These are phyloP conservation scores for Pisolithus marmoratus DNA, from an alignment of 768 basidiomycete genomes.

Conservation along the genomic window DNA sequence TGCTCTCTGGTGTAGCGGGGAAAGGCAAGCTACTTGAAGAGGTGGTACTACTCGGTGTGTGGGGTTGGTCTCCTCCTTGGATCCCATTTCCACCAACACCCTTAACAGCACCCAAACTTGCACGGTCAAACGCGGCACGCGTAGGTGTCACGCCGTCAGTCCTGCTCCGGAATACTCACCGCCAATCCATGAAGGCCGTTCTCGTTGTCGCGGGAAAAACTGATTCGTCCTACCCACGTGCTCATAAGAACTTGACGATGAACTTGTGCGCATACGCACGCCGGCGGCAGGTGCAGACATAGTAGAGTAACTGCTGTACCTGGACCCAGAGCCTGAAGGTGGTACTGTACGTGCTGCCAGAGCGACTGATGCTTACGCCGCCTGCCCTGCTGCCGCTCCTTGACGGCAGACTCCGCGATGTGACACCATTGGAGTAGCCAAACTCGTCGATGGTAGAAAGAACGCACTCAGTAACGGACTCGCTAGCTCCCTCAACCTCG, in stretches of 20 bases:
- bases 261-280: not conserved
- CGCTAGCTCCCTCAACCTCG: slow-evolving; percentile 9
- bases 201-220: not conserved
- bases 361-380: not conserved
- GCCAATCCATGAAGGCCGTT: slow-evolving; percentile 13
- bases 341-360: not conserved
- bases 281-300: slow-evolving; percentile 1
- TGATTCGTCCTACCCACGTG: slow-evolving; percentile 10
- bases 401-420: not conserved
- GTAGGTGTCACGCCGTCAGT: slow-evolving; percentile 27
- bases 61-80: slow-evolving; percentile 12
- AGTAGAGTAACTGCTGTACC: not conserved
- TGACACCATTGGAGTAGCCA: not conserved
- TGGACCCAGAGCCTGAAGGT: not conserved
- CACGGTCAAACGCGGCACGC: slow-evolving; percentile 21
- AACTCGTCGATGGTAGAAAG: not conserved
- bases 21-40: slow-evolving; percentile 27
- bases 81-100: not conserved
- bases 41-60: slow-evolving; percentile 27
- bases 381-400: not conserved
- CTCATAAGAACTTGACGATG: slow-evolving; percentile 15
- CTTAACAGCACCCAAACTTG: slow-evolving; percentile 20
- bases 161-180: slow-evolving; percentile 24
- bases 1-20: slow-evolving; percentile 23
- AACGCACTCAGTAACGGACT: not conserved